Base-by-base conservation (phyloP, 305 asterid species). In the Fraxinus greggii region DNA sequence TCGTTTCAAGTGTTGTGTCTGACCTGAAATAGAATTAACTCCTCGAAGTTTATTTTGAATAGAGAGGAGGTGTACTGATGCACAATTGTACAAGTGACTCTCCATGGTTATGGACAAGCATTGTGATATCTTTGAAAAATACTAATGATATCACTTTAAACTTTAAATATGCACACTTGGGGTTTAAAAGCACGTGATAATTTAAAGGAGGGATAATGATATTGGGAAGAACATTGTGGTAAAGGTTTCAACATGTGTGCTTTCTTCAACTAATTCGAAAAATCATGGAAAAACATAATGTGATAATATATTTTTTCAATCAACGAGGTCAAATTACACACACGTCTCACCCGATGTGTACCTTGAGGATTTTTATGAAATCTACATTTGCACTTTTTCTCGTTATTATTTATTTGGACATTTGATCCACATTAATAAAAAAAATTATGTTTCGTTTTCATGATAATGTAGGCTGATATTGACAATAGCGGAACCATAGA, bases 401-500 rank as follows among this genome's bases (percentile, higher is more conserved):
- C 26, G 38, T 33, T 31, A 72, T 31, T 72, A 19, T 32, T 32
- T 32, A 32, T 72, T n/a, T 72, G 42, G 48, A 72, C 76, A 13
- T 72, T 72, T n/a, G 45, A 32, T 32, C 45, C 38, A 70, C 29
- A 42, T 29, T 38, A n/a, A 31, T 31, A 42, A 21, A 4, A 67
- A 67, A 75, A 36, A 29, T 17, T 56, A 21, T 54, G 24, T 63
- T 59, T 74, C 23, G 63, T 45, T 67, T 63, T 76, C 26, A 12
- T 61, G 77, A 81, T 8, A 38, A 76, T 86, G 77, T 92, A 94
- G 98, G 97, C 97, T 4, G 98, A 94, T 85, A 88, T 93, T 54
- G 98, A 94, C 83, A 94, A 94, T 40, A 93, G 95, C 72, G 98
- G 98, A 32, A 91, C 97, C 76, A 93, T 94, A 61, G 97, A 94